Percentiles rank a stretch among this genome's conserved stretches.
These are phyloP conservation scores for Spinellus fusiger DNA, from an alignment of 192 early-diverging fungal species.

Conservation along the genomic window DNA sequence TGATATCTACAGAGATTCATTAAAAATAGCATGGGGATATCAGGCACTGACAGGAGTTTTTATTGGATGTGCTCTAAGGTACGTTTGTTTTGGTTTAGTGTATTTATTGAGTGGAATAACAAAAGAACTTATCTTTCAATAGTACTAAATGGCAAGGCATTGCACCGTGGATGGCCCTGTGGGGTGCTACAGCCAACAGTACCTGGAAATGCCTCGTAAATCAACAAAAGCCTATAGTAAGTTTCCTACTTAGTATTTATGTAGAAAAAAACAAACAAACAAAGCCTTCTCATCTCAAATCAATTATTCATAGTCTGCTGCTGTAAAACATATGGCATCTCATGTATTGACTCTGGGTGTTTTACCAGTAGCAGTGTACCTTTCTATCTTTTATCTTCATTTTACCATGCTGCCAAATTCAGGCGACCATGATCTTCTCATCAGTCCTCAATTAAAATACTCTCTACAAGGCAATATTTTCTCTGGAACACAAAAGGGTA, in stretches of 20 bases:
- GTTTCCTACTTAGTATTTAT: background rate
- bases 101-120: background rate
- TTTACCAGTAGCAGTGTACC: conserved; percentile 75
- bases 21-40: conserved; percentile 76
- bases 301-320: no score
- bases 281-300: no score
- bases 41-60: conserved; percentile 75
- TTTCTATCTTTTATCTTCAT: conserved; percentile 84
- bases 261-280: no score
- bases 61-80: conserved; percentile 54
- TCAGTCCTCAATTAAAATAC: conserved; percentile 85
- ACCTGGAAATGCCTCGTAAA: conserved; percentile 80
- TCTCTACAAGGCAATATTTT: conserved; percentile 69
- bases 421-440: conserved; percentile 89
- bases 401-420: conserved; percentile 67
- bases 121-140: background rate
- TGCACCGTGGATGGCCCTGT: conserved; percentile 78
- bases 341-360: conserved; percentile 73
- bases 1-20: conserved; percentile 49
- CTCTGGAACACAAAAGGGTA: conserved; percentile 36
- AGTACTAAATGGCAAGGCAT: conserved; percentile 93
- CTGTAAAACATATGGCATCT: conserved; percentile 67
- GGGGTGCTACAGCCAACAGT: conserved; percentile 72
- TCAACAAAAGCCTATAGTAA: conserved; percentile 34
- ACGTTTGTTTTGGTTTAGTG: background rate